phyloP scores from a whole-genome alignment of 2,329 filamentous ascomycete genomes.

The Pseudogymnoascus sp. region DNA sequence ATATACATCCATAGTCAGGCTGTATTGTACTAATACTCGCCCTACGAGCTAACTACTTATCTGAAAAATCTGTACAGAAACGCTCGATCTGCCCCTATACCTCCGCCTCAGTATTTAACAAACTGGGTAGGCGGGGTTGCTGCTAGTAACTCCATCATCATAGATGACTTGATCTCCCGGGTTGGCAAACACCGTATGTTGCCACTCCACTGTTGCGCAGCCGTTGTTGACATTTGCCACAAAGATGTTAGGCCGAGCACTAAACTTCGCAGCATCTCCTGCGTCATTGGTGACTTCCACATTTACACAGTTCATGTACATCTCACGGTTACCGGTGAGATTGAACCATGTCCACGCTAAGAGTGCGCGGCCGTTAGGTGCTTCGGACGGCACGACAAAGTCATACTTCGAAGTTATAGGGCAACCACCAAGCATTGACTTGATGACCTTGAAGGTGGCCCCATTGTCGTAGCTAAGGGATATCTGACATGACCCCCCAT shows the following conservation, averaged over 20 bases:
- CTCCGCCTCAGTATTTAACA: background rate
- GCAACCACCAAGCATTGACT: slow-evolving; percentile 52
- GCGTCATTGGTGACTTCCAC: slow-evolving; percentile 29
- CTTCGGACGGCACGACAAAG: slow-evolving; percentile 24
- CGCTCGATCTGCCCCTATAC: background rate
- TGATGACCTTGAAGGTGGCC: slow-evolving; percentile 48
- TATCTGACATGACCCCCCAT: slow-evolving; percentile 53
- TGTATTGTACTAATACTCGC: background rate
- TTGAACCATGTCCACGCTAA: slow-evolving; percentile 49
- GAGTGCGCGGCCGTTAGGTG: slow-evolving; percentile 18
- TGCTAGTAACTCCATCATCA: background rate
- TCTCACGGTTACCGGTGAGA: slow-evolving; percentile 49
- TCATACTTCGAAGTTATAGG: slow-evolving; percentile 34
- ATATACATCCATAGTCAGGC: background rate
- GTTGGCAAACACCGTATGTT: background rate
- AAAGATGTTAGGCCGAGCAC: slow-evolving; percentile 46
- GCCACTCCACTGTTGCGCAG: background rate
- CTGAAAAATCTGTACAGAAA: background rate
- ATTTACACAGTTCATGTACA: slow-evolving; percentile 59
- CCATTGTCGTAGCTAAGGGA: slow-evolving; percentile 52
- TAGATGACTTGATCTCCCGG: background rate
- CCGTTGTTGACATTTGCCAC: slow-evolving; percentile 27
- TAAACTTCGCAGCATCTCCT: slow-evolving; percentile 27
- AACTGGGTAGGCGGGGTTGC: background rate
- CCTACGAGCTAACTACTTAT: background rate